Evolutionary conservation across 306 rosid species (phyloP).

Genomic region (Begonia masoniana): DNA sequence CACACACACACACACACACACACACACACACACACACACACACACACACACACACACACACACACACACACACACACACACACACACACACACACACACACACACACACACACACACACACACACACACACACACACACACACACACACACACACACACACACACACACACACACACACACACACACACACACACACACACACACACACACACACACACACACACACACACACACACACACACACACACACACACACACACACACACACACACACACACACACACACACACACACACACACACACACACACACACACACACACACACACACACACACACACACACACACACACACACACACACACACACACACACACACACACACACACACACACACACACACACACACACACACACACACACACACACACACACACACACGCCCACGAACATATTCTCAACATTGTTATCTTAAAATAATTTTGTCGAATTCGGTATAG

Average conservation of each 20-base stretch:
- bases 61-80: conserved; percentile 2
- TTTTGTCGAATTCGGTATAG: conserved; percentile 22
- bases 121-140: conserved; percentile 2
- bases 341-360: conserved; percentile 2
- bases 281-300: conserved; percentile 2
- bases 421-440: not conserved
- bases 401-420: conserved; percentile 2
- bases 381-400: conserved; percentile 2
- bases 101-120: conserved; percentile 2
- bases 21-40: conserved; percentile 2
- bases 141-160: conserved; percentile 2
- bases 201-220: conserved; percentile 2
- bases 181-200: conserved; percentile 2
- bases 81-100: conserved; percentile 2
- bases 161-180: conserved; percentile 2
- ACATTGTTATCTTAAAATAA: conserved; percentile 3
- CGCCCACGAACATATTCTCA: not conserved
- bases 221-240: conserved; percentile 2
- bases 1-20: conserved; percentile 2
- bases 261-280: conserved; percentile 2
- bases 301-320: conserved; percentile 2
- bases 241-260: conserved; percentile 2
- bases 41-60: conserved; percentile 2
- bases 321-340: conserved; percentile 2
- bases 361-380: conserved; percentile 2